phyloP scores from a whole-genome alignment of 441 rosid genomes.

The Capsella rubella region DNA sequence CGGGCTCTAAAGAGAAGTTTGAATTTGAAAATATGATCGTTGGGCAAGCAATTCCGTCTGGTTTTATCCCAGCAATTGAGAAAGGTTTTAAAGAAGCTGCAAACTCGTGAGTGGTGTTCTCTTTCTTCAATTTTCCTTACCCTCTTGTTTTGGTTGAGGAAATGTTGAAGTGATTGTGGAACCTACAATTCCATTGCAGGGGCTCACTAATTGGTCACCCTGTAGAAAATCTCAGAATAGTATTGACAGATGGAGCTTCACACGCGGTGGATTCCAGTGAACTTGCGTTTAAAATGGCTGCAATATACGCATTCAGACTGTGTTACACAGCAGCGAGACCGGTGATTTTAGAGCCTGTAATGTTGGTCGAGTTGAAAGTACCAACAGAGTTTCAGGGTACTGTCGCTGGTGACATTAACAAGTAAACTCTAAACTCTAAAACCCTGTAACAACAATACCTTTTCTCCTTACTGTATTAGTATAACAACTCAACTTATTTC shows the following conservation, averaged over 20 bases:
- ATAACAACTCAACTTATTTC: slow-evolving; percentile 11
- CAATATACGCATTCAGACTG: slow-evolving; percentile 98
- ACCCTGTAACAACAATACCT: background rate
- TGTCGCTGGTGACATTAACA: slow-evolving; percentile 95
- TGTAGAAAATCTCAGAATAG: slow-evolving; percentile 83
- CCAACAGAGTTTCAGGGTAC: slow-evolving; percentile 98
- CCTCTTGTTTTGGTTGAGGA: background rate
- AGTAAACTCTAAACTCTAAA: slow-evolving; percentile 50
- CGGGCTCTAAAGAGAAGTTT: slow-evolving; percentile 68
- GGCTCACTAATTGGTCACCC: slow-evolving; percentile 98
- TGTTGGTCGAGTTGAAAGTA: slow-evolving; percentile 92
- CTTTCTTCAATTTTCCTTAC: background rate
- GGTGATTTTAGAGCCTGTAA: slow-evolving; percentile 91
- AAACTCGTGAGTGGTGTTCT: slow-evolving; percentile 63
- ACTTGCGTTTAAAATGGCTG: slow-evolving; percentile 94
- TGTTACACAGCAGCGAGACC: slow-evolving; percentile 90
- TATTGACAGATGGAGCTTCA: slow-evolving; percentile 91
- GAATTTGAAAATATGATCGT: slow-evolving; percentile 94
- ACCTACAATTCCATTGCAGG: slow-evolving; percentile 49
- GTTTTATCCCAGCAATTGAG: slow-evolving; percentile 92
- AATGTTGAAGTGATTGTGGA: slow-evolving; percentile 14
- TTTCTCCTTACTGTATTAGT: background rate
- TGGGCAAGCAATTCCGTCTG: slow-evolving; percentile 96
- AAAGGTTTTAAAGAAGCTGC: slow-evolving; percentile 99
- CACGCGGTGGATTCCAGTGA: slow-evolving; percentile 98